phyloP scores from a whole-genome alignment of 352 stramenopile genomes.

The Saprolegnia diclina region DNA sequence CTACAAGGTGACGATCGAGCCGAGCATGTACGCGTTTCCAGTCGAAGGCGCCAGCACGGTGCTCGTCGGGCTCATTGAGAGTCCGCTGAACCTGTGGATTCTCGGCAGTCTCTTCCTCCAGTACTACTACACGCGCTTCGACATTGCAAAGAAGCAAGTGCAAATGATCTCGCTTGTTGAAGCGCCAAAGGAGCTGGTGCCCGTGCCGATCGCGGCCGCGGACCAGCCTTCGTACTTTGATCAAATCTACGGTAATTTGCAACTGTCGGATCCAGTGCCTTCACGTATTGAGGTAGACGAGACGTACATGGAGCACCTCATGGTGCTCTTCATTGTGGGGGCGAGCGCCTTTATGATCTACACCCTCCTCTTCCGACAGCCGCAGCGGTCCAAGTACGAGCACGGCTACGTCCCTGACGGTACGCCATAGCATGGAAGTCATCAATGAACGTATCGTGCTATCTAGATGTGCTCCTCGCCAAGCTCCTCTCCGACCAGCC shows the following conservation, averaged over 20 bases:
- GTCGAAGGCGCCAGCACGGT: background rate
- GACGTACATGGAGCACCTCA: background rate
- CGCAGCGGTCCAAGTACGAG: background rate
- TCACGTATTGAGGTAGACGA: conserved; percentile 10
- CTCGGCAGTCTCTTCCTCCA: conserved; percentile 21
- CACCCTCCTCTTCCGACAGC: background rate
- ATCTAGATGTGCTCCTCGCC: background rate
- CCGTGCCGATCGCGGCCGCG: conserved; percentile 9
- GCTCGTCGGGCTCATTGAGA: conserved; percentile 20
- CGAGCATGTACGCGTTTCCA: conserved; percentile 17
- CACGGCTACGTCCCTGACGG: background rate
- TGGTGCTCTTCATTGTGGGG: conserved; percentile 12
- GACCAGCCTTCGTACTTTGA: conserved; percentile 25
- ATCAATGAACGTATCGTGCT: too few species aligned
- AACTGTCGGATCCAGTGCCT: background rate
- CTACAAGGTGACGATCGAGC: conserved; percentile 1
- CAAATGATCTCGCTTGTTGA: conserved; percentile 5
- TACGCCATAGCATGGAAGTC: background rate
- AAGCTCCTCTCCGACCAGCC: conserved; percentile 3
- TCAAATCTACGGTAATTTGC: conserved; percentile 10
- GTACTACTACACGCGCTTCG: conserved; percentile 23
- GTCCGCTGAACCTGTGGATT: conserved; percentile 23
- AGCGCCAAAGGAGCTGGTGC: background rate
- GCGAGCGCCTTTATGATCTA: conserved; percentile 4
- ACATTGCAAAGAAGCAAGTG: conserved; percentile 1